Evolutionary conservation across 805 yeast genomes (phyloP).

Genomic region (Groenewaldozyma salmanticensis): DNA sequence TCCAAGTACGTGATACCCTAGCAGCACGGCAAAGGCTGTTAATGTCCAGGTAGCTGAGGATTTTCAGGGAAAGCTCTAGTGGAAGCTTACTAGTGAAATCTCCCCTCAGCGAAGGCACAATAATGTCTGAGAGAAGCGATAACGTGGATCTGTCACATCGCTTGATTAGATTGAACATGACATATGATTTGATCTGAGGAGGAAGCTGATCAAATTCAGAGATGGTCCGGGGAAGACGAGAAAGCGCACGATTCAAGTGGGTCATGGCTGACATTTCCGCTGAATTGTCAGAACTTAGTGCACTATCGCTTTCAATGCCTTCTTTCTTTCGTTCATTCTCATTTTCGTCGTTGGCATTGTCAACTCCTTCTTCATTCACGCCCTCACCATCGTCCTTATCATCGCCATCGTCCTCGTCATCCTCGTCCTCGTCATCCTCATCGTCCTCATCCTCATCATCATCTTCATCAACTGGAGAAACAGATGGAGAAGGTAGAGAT

Average conservation of each 20-base stretch:
- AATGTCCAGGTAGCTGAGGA: conserved; percentile 56
- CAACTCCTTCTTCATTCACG: conserved; percentile 18
- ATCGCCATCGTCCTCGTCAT: conserved; percentile 13
- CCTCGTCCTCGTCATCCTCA: conserved; percentile 20
- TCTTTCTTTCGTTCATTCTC: too few relatives aligned
- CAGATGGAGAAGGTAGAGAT: background rate
- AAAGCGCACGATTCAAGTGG: too few relatives aligned
- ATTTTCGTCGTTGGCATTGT: conserved; percentile 17
- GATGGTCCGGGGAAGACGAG: conserved; percentile 18
- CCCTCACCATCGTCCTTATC: conserved; percentile 21
- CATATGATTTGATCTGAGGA: conserved; percentile 39
- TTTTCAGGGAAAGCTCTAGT: conserved; percentile 55
- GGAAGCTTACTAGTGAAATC: conserved; percentile 71
- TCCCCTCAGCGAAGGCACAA: conserved; percentile 51
- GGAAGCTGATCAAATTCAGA: conserved; percentile 31
- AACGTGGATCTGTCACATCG: conserved; percentile 50
- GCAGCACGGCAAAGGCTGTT: conserved; percentile 51
- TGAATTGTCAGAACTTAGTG: conserved; percentile 1
- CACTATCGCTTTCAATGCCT: too few relatives aligned
- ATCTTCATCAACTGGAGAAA: background rate
- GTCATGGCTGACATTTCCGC: background rate
- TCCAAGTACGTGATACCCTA: conserved; percentile 64
- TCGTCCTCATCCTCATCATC: conserved; percentile 1
- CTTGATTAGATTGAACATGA: conserved; percentile 45
- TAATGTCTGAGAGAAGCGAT: conserved; percentile 44